Evolutionary conservation across 305 asterid species (phyloP).

Genomic region (Fraxinus paxiana): DNA sequence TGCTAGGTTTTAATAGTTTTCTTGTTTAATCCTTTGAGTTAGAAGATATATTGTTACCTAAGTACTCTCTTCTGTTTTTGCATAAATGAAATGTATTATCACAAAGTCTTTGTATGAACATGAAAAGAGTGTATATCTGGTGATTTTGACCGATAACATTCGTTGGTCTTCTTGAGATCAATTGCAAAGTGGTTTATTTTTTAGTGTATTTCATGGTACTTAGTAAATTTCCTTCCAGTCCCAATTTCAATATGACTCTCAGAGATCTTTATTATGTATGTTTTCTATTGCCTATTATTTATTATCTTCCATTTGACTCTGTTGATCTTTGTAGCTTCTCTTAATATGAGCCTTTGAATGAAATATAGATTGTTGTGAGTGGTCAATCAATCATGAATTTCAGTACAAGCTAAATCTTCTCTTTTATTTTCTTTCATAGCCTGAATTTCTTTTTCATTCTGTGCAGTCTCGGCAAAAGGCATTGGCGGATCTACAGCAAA

Average conservation of each 20-base stretch:
- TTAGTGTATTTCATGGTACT: not conserved
- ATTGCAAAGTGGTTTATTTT: not conserved
- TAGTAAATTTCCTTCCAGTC: not conserved
- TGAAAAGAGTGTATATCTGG: not conserved
- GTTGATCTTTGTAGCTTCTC: not conserved
- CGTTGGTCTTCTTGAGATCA: not conserved
- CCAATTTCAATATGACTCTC: not conserved
- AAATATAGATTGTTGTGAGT: not conserved
- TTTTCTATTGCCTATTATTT: not conserved
- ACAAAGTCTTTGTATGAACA: not conserved
- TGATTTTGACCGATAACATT: not conserved
- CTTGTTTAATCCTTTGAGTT: not conserved
- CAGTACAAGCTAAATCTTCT: not conserved
- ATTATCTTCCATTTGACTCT: not conserved
- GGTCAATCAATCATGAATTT: not conserved
- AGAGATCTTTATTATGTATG: not conserved
- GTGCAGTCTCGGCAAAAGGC: conserved; percentile 94
- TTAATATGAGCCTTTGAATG: not conserved
- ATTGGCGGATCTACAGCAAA: conserved; percentile 65
- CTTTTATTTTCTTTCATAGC: not conserved
- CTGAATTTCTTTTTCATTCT: conserved; percentile 18
- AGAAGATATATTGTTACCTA: not conserved
- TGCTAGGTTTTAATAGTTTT: not conserved
- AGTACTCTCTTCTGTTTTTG: not conserved
- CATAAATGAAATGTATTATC: not conserved